Percentiles rank a stretch among this genome's conserved stretches.
Conservation (phyloP, 306 rosid genomes). For the Dryas octopetala region DNA sequence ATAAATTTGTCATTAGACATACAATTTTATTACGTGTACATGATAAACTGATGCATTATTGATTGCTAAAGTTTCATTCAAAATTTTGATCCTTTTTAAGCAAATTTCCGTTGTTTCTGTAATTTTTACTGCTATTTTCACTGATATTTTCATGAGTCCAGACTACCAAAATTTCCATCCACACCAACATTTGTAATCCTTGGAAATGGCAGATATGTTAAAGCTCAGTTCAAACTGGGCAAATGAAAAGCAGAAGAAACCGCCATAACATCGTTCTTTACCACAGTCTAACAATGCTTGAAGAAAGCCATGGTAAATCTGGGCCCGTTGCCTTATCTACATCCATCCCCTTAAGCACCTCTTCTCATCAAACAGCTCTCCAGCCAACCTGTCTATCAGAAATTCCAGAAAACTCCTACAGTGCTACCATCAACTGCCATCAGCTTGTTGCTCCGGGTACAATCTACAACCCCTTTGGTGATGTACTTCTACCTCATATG, state of each 20-base stretch:
- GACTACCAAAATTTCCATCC: no score
- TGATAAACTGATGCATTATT: neutral
- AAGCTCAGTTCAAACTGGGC: no score
- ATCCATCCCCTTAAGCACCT: neutral
- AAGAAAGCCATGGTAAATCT: neutral
- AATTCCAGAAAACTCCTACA: neutral
- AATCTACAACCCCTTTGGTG: no score
- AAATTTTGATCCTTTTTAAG: neutral
- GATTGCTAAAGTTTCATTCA: neutral
- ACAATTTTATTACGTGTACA: neutral
- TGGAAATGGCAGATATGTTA: neutral
- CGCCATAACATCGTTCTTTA: no score
- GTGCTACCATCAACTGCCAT: no score
- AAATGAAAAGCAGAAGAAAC: no score
- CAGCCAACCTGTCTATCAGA: neutral
- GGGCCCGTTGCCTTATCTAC: neutral
- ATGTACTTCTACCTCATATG: no score
- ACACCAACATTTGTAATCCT: neutral
- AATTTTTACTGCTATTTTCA: neutral
- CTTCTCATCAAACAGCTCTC: neutral
- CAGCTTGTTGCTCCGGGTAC: no score
- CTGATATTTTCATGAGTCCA: no score
- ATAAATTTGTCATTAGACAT: neutral
- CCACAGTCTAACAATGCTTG: no score
- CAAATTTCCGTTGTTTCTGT: neutral